Percentiles rank a stretch among this genome's conserved stretches.
phyloP scores from a whole-genome alignment of 2,329 filamentous ascomycete genomes.

The Hawksworthiomyces lignivorus region DNA sequence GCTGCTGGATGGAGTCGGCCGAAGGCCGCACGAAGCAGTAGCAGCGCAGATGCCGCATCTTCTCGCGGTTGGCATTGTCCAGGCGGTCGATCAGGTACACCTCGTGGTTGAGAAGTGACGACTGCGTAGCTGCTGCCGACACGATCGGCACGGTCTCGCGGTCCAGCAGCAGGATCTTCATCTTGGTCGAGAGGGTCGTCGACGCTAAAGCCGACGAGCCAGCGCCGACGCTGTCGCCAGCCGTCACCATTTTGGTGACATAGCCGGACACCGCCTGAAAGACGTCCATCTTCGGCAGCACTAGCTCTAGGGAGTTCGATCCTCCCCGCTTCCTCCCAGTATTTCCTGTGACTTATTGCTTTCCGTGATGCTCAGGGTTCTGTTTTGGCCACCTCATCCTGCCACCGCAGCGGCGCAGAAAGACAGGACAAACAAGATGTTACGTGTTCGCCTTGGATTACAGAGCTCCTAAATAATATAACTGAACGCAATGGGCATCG shows the following conservation, averaged over 20 bases:
- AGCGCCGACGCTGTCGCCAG: conserved; percentile 58
- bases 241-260: conserved; percentile 90
- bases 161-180: conserved; percentile 96
- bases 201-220: conserved; percentile 56
- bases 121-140: conserved; percentile 93
- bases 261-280: conserved; percentile 90
- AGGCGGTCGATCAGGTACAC: conserved; percentile 96
- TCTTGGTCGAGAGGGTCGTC: conserved; percentile 66
- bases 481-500: too few species aligned
- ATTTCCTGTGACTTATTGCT: conserved; percentile 1
- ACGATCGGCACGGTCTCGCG: conserved; percentile 90
- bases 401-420: neutral
- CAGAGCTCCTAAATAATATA: too few species aligned
- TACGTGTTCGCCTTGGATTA: too few species aligned
- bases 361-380: conserved; percentile 1
- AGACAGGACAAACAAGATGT: neutral
- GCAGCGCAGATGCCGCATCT: conserved; percentile 95
- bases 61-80: conserved; percentile 83
- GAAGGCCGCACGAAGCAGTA: conserved; percentile 90
- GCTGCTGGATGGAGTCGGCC: conserved; percentile 80
- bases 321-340: too few species aligned
- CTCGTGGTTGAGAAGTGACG: conserved; percentile 87
- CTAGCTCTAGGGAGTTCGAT: too few species aligned
- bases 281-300: conserved; percentile 73
- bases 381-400: neutral